Conservation (phyloP, 768 basidiomycete species). For the Naganishia vishniacii region DNA sequence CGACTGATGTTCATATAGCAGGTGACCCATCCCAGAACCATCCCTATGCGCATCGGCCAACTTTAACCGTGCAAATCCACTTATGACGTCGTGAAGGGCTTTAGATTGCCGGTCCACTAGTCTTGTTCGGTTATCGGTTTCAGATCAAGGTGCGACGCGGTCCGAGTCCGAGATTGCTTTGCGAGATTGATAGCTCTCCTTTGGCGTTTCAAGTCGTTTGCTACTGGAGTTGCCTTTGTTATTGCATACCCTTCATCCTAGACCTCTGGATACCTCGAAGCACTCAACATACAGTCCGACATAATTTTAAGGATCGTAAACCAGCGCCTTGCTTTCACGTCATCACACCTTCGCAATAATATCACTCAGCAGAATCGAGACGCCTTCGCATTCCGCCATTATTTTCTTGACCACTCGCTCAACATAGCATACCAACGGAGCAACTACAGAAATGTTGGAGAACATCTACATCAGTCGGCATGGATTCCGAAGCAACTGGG, state of each 20-base stretch:
- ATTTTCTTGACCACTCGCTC: no score
- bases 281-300: not conserved
- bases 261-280: no score
- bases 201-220: not conserved
- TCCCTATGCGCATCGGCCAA: no score
- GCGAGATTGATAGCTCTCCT: not conserved
- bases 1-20: no score
- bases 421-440: not conserved
- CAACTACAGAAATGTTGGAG: conserved; percentile 36
- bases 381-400: no score
- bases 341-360: not conserved
- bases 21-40: no score
- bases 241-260: no score
- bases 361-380: no score
- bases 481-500: conserved; percentile 47
- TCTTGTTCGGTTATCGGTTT: conserved; percentile 20
- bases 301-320: not conserved
- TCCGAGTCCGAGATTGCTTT: not conserved
- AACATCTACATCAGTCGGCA: conserved; percentile 46
- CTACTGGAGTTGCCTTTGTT: not conserved
- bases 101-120: conserved; percentile 12
- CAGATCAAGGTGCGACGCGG: conserved; percentile 4
- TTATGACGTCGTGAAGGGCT: conserved; percentile 18
- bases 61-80: conserved; percentile 10
- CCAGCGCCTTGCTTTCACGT: not conserved